phyloP scores from a whole-genome alignment of 179 eudicot species.

The Drosera spatulata region DNA sequence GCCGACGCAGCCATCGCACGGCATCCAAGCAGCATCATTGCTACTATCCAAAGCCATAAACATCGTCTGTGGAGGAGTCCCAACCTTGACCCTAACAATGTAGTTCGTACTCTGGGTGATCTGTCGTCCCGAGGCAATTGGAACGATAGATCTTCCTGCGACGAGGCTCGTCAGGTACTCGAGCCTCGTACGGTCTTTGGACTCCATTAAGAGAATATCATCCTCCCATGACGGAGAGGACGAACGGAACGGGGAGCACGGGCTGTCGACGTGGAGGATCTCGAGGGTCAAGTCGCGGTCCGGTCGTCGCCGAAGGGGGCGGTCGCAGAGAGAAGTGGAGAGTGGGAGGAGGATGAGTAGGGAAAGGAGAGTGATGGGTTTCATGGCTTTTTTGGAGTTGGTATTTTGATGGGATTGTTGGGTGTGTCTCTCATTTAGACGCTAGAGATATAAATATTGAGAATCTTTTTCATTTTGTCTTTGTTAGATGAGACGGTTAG shows the following conservation, averaged over 20 bases:
- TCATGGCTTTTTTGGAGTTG: too few species aligned
- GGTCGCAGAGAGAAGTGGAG: too few species aligned
- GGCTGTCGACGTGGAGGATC: constrained; percentile 47
- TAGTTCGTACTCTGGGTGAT: constrained; percentile 59
- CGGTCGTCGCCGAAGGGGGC: not conserved
- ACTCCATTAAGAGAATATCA: constrained; percentile 32
- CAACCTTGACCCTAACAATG: constrained; percentile 49
- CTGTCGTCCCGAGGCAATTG: constrained; percentile 53
- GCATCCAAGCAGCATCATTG: constrained; percentile 69
- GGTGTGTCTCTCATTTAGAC: too few species aligned
- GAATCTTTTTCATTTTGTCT: too few species aligned
- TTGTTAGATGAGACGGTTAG: too few species aligned
- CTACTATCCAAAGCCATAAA: constrained; percentile 71
- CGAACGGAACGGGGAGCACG: constrained; percentile 45
- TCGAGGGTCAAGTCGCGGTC: constrained; percentile 39
- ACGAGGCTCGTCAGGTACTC: constrained; percentile 48
- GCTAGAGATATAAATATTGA: too few species aligned
- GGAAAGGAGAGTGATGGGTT: too few species aligned
- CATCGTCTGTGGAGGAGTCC: constrained; percentile 54
- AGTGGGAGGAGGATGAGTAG: too few species aligned
- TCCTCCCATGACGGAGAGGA: constrained; percentile 52
- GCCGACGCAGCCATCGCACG: constrained; percentile 56
- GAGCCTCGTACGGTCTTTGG: constrained; percentile 41
- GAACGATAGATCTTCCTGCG: constrained; percentile 42
- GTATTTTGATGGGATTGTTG: too few species aligned